A percentile compares a stretch with the other conserved stretches of the same genome.
These are phyloP conservation scores for Trypethelium eluteriae DNA, from an alignment of 495 filamentous ascomycete genomes.

Conservation along the genomic window DNA sequence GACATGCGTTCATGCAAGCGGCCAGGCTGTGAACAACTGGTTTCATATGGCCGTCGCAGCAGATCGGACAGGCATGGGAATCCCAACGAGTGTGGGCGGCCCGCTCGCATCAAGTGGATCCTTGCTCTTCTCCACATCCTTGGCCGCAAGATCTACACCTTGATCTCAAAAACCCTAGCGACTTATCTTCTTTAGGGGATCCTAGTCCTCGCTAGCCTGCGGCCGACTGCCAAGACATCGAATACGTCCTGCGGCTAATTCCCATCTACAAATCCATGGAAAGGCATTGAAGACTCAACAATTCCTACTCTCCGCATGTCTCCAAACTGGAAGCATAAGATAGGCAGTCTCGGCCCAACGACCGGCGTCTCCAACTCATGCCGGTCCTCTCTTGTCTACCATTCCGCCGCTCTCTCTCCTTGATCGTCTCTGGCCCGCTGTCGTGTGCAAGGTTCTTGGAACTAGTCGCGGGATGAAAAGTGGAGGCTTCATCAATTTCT, in stretches of 20 bases:
- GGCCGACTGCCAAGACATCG: not conserved
- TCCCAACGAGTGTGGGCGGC: slow-evolving; percentile 1
- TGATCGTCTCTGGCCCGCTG: slow-evolving; percentile 21
- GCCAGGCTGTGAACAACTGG: not conserved
- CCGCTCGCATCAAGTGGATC: not conserved
- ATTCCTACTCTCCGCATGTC: not conserved
- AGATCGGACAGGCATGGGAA: not conserved
- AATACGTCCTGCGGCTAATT: not conserved
- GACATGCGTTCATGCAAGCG: not conserved
- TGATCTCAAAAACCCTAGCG: not conserved
- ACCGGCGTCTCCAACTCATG: slow-evolving; percentile 37
- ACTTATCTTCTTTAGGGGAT: no score
- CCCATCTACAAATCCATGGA: not conserved
- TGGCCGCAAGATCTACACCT: not conserved
- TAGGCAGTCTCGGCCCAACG: slow-evolving; percentile 31
- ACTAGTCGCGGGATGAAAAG: slow-evolving; percentile 36
- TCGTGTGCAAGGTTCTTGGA: slow-evolving; percentile 29
- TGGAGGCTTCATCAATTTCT: slow-evolving; percentile 35
- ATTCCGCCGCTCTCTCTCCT: slow-evolving; percentile 34
- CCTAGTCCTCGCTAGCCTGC: not conserved
- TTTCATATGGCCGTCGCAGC: slow-evolving; percentile 1
- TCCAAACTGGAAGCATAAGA: slow-evolving; percentile 21
- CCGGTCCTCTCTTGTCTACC: slow-evolving; percentile 38
- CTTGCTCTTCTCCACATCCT: slow-evolving; percentile 7
- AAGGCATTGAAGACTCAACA: no score